These are phyloP conservation scores for Didymella glomerata DNA, from an alignment of 2,329 filamentous ascomycete species.

Conservation along the genomic window DNA sequence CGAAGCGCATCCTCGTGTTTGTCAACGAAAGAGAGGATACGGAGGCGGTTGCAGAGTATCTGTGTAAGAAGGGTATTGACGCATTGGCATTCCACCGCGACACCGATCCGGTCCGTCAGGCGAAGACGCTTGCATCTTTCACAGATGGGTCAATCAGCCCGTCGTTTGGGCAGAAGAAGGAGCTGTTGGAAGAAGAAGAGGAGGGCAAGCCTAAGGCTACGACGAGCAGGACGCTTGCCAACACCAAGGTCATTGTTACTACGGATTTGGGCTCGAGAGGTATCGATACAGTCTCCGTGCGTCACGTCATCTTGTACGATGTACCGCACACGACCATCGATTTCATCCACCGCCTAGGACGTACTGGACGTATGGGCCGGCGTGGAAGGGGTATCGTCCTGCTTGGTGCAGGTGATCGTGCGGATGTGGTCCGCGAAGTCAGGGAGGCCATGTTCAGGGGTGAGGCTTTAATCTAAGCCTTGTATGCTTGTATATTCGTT, in stretches of 20 bases:
- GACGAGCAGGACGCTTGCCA: slow-evolving; percentile 64
- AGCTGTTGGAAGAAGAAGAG: neutral
- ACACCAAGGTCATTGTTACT: slow-evolving; percentile 90
- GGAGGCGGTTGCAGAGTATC: slow-evolving; percentile 78
- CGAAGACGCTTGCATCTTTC: slow-evolving; percentile 79
- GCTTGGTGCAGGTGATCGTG: slow-evolving; percentile 86
- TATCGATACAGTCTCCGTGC: slow-evolving; percentile 91
- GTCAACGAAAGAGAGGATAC: slow-evolving; percentile 96
- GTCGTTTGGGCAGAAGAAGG: slow-evolving; percentile 12
- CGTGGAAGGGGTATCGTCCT: slow-evolving; percentile 89
- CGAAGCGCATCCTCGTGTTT: slow-evolving; percentile 91
- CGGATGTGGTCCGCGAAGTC: slow-evolving; percentile 90
- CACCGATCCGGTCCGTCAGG: slow-evolving; percentile 77
- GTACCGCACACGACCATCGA: slow-evolving; percentile 98
- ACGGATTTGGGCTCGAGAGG: slow-evolving; percentile 92
- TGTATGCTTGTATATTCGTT: neutral
- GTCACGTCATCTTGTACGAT: slow-evolving; percentile 92
- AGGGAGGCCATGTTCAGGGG: slow-evolving; percentile 72
- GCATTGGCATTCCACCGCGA: slow-evolving; percentile 87
- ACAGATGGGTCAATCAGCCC: slow-evolving; percentile 39
- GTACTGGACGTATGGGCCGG: slow-evolving; percentile 91
- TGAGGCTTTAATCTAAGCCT: slow-evolving; percentile 56
- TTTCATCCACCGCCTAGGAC: slow-evolving; percentile 94
- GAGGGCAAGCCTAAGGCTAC: slow-evolving; percentile 1
- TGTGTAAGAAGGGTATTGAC: slow-evolving; percentile 85